A percentile compares a stretch with the other conserved stretches of the same genome.
phyloP scores from a whole-genome alignment of 148 eudicot species.

The Fagopyrum homotropicum region DNA sequence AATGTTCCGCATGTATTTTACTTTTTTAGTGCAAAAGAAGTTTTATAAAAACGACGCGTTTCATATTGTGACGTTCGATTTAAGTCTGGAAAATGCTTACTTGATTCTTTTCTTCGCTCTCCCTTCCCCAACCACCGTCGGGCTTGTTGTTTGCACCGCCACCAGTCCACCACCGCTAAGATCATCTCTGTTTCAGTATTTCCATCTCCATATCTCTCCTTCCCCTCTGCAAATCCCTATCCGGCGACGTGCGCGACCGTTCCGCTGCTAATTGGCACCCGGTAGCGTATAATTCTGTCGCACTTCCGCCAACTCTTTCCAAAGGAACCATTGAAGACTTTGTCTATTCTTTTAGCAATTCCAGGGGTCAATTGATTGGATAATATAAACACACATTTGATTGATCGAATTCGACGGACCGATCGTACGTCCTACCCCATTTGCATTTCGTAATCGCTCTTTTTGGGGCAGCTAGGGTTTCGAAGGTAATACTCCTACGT shows the following conservation, averaged over 20 bases:
- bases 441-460: background rate
- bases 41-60: background rate
- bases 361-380: background rate
- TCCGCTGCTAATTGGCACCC: background rate
- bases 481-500: background rate
- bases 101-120: background rate
- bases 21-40: too few species aligned
- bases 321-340: background rate
- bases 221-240: background rate
- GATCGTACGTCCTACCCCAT: background rate
- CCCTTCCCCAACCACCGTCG: background rate
- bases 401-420: background rate
- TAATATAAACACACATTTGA: background rate
- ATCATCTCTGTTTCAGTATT: background rate
- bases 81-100: background rate
- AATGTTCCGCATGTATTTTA: too few species aligned
- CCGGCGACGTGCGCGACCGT: background rate
- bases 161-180: constrained; percentile 1
- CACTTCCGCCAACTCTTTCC: background rate
- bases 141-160: background rate
- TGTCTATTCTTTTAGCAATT: background rate
- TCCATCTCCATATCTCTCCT: background rate
- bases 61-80: background rate
- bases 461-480: constrained; percentile 8
- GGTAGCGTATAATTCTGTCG: background rate